Evolutionary conservation across 345 rosid species (phyloP).

Genomic region (Angophora floribunda): DNA sequence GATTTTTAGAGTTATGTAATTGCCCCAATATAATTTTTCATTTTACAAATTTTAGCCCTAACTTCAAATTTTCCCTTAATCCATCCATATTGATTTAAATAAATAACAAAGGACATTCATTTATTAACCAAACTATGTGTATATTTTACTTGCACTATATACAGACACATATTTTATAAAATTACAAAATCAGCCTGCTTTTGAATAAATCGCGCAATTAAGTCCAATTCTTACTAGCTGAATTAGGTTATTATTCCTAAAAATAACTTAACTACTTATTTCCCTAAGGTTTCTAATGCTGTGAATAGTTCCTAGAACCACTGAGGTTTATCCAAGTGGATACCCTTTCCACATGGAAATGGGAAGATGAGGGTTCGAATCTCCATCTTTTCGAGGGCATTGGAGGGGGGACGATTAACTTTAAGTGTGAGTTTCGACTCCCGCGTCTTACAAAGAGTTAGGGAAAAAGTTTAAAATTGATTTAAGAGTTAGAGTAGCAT

Average conservation of each 20-base stretch:
- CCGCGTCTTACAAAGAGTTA: rapidly evolving
- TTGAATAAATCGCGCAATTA: background rate
- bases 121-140: background rate
- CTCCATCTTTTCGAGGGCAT: no score
- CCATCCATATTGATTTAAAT: background rate
- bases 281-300: background rate
- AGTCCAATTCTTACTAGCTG: background rate
- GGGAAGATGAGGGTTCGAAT: no score
- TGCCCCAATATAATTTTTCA: background rate
- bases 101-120: background rate
- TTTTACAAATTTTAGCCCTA: no score
- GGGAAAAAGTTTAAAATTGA: rapidly evolving
- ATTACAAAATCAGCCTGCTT: background rate
- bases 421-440: no score
- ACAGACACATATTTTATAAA: background rate
- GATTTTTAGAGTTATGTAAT: no score
- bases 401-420: rapidly evolving
- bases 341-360: rapidly evolving
- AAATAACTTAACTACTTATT: no score
- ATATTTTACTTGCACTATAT: no score
- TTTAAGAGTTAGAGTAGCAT: no score
- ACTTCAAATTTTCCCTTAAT: background rate
- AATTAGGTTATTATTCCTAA: background rate
- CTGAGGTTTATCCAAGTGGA: rapidly evolving
- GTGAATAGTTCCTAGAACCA: background rate